phyloP scores from a whole-genome alignment of 352 stramenopile species.

The Phytophthora quininea region DNA sequence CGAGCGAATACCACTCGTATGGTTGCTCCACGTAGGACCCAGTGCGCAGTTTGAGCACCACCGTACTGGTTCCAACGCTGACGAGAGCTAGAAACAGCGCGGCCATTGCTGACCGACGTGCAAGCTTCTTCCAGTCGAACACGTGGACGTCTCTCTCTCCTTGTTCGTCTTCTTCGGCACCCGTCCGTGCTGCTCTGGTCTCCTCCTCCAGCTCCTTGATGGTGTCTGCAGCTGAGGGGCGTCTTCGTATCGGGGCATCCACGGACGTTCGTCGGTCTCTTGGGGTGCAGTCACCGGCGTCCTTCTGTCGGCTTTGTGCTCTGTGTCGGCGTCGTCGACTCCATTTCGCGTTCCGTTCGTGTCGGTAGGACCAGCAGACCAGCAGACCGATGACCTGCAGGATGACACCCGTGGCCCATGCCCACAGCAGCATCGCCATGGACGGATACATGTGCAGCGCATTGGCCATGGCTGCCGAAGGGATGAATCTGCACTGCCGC shows the following conservation, averaged over 20 bases:
- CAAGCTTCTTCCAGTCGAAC: constrained; percentile 38
- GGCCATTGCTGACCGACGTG: constrained; percentile 25
- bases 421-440: constrained; percentile 31
- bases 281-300: constrained; percentile 17
- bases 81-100: constrained; percentile 27
- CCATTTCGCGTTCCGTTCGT: constrained; percentile 8
- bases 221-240: constrained; percentile 16
- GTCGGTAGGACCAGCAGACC: constrained; percentile 30
- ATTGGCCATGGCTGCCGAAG: constrained; percentile 31
- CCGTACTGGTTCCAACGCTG: constrained; percentile 24
- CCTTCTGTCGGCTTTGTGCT: not conserved
- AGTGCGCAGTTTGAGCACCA: constrained; percentile 58
- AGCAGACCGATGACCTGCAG: constrained; percentile 40
- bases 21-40: constrained; percentile 51
- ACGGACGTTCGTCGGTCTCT: constrained; percentile 23
- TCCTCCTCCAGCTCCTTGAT: constrained; percentile 7
- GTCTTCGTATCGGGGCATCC: constrained; percentile 18
- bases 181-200: constrained; percentile 11
- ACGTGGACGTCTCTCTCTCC: constrained; percentile 24
- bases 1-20: constrained; percentile 69
- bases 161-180: constrained; percentile 25
- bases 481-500: no score
- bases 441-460: constrained; percentile 55
- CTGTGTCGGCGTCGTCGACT: constrained; percentile 7
- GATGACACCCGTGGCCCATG: constrained; percentile 33